phyloP scores from a whole-genome alignment of 23 red algal species.

The Chondrus crispus region DNA sequence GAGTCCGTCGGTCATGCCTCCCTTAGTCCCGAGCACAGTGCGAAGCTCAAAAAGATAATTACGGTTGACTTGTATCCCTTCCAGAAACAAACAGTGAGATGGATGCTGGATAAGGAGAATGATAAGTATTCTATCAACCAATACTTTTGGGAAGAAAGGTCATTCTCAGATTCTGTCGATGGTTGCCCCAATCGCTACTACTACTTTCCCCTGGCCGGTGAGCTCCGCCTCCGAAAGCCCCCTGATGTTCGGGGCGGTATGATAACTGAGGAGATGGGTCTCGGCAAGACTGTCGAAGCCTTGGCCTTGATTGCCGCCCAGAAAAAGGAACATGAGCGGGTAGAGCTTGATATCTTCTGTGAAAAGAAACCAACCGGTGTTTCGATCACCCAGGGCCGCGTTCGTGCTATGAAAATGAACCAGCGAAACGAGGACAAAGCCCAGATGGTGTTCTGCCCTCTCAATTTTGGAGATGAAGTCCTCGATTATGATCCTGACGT shows the following conservation, averaged over 20 bases:
- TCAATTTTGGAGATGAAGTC: constrained; percentile 47
- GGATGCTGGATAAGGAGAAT: constrained; percentile 69
- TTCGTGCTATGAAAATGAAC: constrained; percentile 31
- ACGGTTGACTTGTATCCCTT: constrained; percentile 36
- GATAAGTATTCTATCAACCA: constrained; percentile 33
- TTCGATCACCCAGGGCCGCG: background rate
- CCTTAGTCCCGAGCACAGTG: constrained; percentile 9
- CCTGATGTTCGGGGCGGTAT: constrained; percentile 44
- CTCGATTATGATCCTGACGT: background rate
- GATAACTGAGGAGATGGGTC: constrained; percentile 63
- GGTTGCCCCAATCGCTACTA: background rate
- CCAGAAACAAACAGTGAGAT: constrained; percentile 52
- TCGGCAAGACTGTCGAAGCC: constrained; percentile 52
- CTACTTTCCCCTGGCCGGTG: constrained; percentile 51
- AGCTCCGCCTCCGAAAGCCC: constrained; percentile 34
- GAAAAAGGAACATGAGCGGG: background rate
- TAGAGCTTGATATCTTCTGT: constrained; percentile 12
- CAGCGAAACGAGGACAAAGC: constrained; percentile 4
- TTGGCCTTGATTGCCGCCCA: constrained; percentile 62
- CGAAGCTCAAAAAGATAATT: background rate
- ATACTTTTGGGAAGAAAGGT: constrained; percentile 57
- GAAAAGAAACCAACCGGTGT: constrained; percentile 36
- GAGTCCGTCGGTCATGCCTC: constrained; percentile 35
- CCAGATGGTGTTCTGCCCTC: background rate
- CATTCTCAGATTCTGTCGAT: constrained; percentile 9